These are phyloP conservation scores for Penicillium rolfsii DNA, from an alignment of 2,329 filamentous ascomycete species.

Conservation along the genomic window DNA sequence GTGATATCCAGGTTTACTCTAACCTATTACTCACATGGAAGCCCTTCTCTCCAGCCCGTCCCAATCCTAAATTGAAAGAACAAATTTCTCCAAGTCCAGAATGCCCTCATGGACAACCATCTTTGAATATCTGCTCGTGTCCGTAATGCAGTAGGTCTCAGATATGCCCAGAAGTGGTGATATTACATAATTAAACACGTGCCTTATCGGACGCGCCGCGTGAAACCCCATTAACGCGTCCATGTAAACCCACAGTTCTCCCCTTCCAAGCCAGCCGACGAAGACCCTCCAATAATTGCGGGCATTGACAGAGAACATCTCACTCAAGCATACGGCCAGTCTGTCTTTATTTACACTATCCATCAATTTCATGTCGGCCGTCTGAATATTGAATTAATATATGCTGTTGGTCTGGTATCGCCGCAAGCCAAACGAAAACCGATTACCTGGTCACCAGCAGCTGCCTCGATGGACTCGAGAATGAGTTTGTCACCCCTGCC, in stretches of 20 bases:
- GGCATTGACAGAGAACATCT: neutral
- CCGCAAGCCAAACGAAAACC: neutral
- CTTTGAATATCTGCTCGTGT: neutral
- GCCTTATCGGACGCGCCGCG: conserved; percentile 31
- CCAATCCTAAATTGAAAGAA: neutral
- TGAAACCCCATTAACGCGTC: conserved; percentile 29
- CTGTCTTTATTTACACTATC: neutral
- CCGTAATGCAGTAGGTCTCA: neutral
- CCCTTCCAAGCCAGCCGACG: conserved; percentile 15
- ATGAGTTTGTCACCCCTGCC: conserved; percentile 28
- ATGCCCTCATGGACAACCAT: neutral
- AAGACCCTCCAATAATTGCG: conserved; percentile 1
- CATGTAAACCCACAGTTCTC: conserved; percentile 19
- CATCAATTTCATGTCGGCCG: neutral
- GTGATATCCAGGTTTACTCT: neutral
- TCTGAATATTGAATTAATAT: neutral
- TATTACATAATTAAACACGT: conserved; percentile 25
- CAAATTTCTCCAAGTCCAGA: neutral
- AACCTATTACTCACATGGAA: neutral
- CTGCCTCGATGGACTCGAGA: conserved; percentile 25
- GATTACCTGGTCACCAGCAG: conserved; percentile 3
- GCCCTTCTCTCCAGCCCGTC: neutral
- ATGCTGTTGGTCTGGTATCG: neutral
- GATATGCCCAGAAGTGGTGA: neutral
- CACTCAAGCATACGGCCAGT: neutral